Base-by-base conservation (phyloP, 2,329 filamentous ascomycete genomes). In the Verticillium zaregamsianum region DNA sequence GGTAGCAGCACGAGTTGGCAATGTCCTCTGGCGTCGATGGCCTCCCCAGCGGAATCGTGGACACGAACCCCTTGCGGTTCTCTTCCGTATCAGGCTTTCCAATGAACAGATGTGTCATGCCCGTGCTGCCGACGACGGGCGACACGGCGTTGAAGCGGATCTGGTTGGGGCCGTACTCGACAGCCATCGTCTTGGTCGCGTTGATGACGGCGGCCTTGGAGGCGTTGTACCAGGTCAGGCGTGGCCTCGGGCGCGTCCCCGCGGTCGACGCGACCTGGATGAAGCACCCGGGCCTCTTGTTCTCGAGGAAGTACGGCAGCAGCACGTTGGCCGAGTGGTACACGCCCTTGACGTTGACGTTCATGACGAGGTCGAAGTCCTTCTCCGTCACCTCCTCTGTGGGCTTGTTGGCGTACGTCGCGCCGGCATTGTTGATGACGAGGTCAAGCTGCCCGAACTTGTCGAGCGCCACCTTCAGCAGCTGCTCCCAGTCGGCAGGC, bases 91-190 rank as follows among this genome's bases (percentile, higher is more conserved):
- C 84, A 15, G 86, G 79, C 66, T 88, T 85, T 2, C 86, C 85
- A 0, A 86, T 78, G 66, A 89, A 89, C 3, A 77, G 62, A 65
- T 78, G 74, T 2, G 77, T 79, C 77, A 92, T 79, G 3, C 85
- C 87, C 0, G 90, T 92, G 17, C 81, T 85, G 1, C 85, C 87
- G 1, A 91, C 79, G 0, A 91, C 81, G 0, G 89, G 90, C 56
- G 87, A 90, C 15, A 93, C 85, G 2, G 85, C 82, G 65, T 92
- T 92, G 68, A 93, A 88, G 0, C 90, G 84, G 65, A 93, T 91
- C 66, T 90, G 82, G 60, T 90, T 83, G 0, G 85, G 82, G 0
- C 87, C 90, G 67, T 90, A 93, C 72, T 93, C 90, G 1, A 89
- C 86, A 0, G 90, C 90, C 66, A 93, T 73, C 2, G 74, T 70